Evolutionary conservation across 2,329 filamentous ascomycete species (phyloP).

Genomic region (Monilinia fructigena): DNA sequence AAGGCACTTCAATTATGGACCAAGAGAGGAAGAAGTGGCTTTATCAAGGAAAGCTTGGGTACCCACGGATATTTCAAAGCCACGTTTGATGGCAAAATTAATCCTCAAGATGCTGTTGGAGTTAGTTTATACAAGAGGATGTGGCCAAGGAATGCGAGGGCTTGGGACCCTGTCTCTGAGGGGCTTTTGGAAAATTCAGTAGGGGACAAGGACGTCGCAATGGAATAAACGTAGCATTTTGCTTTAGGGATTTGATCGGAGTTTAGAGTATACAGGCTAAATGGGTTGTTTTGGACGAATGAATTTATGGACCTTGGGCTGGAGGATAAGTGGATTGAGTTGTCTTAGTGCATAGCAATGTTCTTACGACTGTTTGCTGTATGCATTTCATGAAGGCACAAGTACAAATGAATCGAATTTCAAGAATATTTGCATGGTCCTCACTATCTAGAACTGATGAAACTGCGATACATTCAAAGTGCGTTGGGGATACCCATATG

Average conservation of each 20-base stretch:
- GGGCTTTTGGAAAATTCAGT: not conserved
- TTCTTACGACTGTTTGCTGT: not conserved
- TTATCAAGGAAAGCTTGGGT: conserved; percentile 88
- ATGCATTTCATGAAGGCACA: not conserved
- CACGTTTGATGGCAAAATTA: conserved; percentile 93
- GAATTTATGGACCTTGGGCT: conserved; percentile 17
- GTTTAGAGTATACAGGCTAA: conserved; percentile 11
- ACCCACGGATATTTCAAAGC: conserved; percentile 99
- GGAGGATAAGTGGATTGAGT: not conserved
- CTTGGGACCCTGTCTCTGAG: conserved; percentile 24
- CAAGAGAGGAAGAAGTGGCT: conserved; percentile 80
- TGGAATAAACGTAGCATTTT: conserved; percentile 10
- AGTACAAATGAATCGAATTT: not conserved
- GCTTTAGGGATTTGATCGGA: not conserved
- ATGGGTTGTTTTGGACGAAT: conserved; percentile 16
- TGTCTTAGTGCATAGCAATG: not conserved
- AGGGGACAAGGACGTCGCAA: conserved; percentile 14
- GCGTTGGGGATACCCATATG: not conserved
- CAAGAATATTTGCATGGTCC: not conserved
- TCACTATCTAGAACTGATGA: not conserved
- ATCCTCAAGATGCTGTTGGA: conserved; percentile 90
- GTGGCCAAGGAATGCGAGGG: conserved; percentile 68
- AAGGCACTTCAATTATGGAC: conserved; percentile 96
- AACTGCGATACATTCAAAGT: not conserved
- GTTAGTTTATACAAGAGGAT: conserved; percentile 86